A percentile compares a stretch with the other conserved stretches of the same genome.
Evolutionary conservation across 2,329 filamentous ascomycete genomes (phyloP).

Genomic region (Fusarium vanettenii): DNA sequence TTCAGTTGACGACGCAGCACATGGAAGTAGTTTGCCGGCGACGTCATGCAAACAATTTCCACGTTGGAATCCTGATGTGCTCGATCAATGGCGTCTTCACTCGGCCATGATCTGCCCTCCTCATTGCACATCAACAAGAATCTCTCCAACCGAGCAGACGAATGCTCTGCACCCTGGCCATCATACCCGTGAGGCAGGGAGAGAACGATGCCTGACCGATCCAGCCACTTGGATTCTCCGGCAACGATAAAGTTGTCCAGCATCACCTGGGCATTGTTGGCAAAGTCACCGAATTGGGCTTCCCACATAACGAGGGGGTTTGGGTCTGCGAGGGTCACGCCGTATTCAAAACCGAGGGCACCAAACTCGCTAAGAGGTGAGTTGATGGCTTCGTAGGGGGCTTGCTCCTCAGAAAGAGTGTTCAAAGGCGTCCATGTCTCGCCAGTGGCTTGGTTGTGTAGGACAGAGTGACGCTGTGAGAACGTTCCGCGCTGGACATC

Average conservation of each 20-base stretch:
- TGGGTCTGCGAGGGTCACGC: constrained; percentile 94
- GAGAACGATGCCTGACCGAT: constrained; percentile 94
- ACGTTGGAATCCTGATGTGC: constrained; percentile 99
- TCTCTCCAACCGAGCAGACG: constrained; percentile 93
- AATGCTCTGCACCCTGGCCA: constrained; percentile 97
- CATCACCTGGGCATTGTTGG: constrained; percentile 98
- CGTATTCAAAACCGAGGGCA: constrained; percentile 95
- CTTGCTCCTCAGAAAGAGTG: constrained; percentile 87
- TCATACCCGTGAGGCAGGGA: constrained; percentile 98
- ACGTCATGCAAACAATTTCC: constrained; percentile 95
- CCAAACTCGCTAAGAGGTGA: constrained; percentile 81
- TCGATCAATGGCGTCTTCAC: constrained; percentile 63
- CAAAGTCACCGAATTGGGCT: constrained; percentile 98
- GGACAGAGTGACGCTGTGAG: constrained; percentile 94
- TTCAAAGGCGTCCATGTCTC: constrained; percentile 91
- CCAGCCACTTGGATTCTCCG: constrained; percentile 97
- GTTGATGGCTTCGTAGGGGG: constrained; percentile 94
- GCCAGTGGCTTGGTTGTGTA: constrained; percentile 96
- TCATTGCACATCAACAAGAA: constrained; percentile 98
- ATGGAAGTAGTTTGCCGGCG: constrained; percentile 94
- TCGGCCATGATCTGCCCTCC: constrained; percentile 90
- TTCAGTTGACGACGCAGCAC: constrained; percentile 96
- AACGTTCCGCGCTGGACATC: constrained; percentile 99
- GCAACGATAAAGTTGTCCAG: constrained; percentile 98
- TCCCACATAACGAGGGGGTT: constrained; percentile 99